phyloP scores from a whole-genome alignment of 2,329 filamentous ascomycete genomes.

The Pseudogymnoascus sp. region DNA sequence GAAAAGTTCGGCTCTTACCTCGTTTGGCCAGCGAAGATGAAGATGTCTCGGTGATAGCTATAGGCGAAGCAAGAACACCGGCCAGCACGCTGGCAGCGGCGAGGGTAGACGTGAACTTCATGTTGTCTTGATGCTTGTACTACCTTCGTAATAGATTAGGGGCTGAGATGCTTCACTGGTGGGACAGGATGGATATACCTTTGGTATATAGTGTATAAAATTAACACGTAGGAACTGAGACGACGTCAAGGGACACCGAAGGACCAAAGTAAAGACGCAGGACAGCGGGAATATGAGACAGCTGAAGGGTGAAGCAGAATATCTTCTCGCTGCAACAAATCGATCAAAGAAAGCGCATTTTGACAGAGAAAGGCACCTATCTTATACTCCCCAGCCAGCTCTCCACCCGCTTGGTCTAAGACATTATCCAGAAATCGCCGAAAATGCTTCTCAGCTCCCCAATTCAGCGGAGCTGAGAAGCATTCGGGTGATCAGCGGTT shows the following conservation, averaged over 20 bases:
- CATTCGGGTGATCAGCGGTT: neutral
- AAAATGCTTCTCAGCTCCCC: neutral
- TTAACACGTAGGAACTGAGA: neutral
- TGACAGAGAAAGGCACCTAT: constrained; percentile 1
- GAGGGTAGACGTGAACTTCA: neutral
- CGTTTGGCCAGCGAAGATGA: neutral
- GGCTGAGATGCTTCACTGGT: neutral
- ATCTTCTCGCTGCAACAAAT: neutral
- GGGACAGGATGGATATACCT: neutral
- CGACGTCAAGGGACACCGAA: neutral
- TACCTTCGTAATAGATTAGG: neutral
- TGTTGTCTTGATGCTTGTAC: neutral
- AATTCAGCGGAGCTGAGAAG: neutral
- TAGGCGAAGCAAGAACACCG: neutral
- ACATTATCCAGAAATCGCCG: neutral
- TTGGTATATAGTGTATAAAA: neutral
- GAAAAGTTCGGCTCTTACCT: neutral
- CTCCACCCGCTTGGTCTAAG: neutral
- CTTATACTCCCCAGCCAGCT: neutral
- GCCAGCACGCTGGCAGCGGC: neutral
- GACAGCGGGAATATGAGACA: neutral
- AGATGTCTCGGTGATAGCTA: neutral
- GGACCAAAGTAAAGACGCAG: neutral
- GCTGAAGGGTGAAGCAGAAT: neutral
- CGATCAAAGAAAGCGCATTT: neutral